phyloP scores from a whole-genome alignment of 495 filamentous ascomycete species.

The Tuber borchii region DNA sequence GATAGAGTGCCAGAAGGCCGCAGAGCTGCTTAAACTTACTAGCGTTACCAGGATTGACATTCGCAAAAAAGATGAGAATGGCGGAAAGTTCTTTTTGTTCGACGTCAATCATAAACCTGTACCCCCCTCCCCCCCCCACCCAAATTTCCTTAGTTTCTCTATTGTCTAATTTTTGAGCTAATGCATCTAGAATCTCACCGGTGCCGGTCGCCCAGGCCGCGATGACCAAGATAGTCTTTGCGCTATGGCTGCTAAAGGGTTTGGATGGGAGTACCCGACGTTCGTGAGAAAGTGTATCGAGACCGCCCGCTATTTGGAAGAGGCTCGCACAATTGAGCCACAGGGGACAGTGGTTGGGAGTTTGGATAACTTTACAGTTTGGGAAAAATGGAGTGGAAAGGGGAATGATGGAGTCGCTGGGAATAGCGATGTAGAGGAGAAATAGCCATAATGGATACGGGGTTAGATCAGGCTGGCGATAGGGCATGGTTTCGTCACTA shows the following conservation, averaged over 20 bases:
- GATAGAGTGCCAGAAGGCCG: not conserved
- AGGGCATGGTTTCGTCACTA: no score
- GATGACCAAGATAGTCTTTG: not conserved
- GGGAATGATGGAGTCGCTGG: not conserved
- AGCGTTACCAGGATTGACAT: not conserved
- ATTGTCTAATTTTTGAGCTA: not conserved
- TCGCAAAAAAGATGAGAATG: not conserved
- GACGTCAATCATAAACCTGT: not conserved
- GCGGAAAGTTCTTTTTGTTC: not conserved
- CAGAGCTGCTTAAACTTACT: not conserved
- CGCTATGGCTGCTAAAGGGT: not conserved
- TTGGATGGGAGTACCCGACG: not conserved
- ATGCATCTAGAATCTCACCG: not conserved
- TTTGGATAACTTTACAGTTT: not conserved
- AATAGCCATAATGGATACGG: not conserved
- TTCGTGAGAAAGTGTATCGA: not conserved
- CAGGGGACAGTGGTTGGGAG: not conserved
- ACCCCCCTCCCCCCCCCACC: not conserved
- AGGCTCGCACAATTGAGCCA: not conserved
- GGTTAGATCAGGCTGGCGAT: not conserved
- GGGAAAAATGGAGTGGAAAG: not conserved
- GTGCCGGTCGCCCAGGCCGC: not conserved
- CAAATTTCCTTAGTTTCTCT: not conserved
- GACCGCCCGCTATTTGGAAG: not conserved
- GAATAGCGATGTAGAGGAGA: not conserved